Conservation (phyloP, 495 filamentous ascomycete species). For the Schizothecium vesticola region DNA sequence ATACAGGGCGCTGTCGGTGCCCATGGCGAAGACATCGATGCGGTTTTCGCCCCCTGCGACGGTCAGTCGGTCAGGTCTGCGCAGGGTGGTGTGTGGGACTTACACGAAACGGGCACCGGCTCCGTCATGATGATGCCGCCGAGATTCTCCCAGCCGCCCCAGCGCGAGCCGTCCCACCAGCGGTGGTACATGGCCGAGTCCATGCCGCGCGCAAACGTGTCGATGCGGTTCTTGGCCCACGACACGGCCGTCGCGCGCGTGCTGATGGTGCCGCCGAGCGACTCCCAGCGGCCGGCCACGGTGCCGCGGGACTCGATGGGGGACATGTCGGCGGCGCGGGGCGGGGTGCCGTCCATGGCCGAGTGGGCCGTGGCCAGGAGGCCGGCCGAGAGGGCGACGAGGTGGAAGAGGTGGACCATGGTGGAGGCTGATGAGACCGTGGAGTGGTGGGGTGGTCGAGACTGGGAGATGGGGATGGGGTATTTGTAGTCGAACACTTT, state of each 20-base stretch:
- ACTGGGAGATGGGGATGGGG: neutral
- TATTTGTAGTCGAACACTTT: neutral
- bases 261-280: conserved; percentile 5
- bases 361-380: neutral
- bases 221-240: conserved; percentile 10
- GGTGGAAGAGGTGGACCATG: neutral
- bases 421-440: neutral
- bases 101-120: conserved; percentile 18
- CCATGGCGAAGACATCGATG: conserved; percentile 10
- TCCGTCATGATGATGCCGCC: conserved; percentile 18
- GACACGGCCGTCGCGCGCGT: conserved; percentile 2
- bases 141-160: conserved; percentile 25
- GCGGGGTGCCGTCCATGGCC: neutral
- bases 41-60: neutral
- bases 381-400: neutral
- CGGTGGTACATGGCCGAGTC: conserved; percentile 8
- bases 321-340: neutral
- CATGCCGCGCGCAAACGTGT: conserved; percentile 5
- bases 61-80: conserved; percentile 30
- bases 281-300: conserved; percentile 10
- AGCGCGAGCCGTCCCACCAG: conserved; percentile 11
- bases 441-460: too few species aligned
- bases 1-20: conserved; percentile 4
- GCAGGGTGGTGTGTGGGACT: conserved; percentile 24
- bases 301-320: neutral